Conservation (phyloP, 31 red algal genomes). For the Asparagopsis taxiformis region DNA sequence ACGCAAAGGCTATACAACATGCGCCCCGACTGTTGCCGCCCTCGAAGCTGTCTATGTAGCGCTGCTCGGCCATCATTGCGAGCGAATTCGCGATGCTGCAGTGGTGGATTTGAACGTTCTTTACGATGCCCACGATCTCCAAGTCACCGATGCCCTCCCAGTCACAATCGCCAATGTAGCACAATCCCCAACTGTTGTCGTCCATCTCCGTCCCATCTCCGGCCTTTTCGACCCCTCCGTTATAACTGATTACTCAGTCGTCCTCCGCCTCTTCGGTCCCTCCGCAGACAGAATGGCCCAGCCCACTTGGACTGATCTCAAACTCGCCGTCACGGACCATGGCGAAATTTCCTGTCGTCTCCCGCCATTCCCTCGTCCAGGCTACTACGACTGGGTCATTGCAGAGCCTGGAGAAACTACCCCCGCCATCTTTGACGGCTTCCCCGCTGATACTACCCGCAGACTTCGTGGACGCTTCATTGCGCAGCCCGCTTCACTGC, state of each 20-base stretch:
- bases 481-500: slow-evolving; percentile 79
- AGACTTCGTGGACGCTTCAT: slow-evolving; percentile 86
- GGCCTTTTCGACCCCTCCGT: slow-evolving; percentile 22
- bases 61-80: slow-evolving; percentile 77
- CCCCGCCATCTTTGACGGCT: slow-evolving; percentile 53
- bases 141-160: slow-evolving; percentile 81
- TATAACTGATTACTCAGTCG: slow-evolving; percentile 12
- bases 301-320: slow-evolving; percentile 65
- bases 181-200: slow-evolving; percentile 42
- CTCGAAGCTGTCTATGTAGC: slow-evolving; percentile 75
- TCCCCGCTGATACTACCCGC: slow-evolving; percentile 49
- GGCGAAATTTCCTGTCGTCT: slow-evolving; percentile 35
- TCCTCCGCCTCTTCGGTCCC: slow-evolving; percentile 75
- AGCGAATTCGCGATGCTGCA: slow-evolving; percentile 81
- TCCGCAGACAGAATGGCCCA: slow-evolving; percentile 26
- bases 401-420: slow-evolving; percentile 61
- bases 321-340: slow-evolving; percentile 27
- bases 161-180: slow-evolving; percentile 78
- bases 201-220: slow-evolving; percentile 16
- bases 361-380: slow-evolving; percentile 74
- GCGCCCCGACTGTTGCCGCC: slow-evolving; percentile 70
- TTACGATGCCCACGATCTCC: slow-evolving; percentile 97
- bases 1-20: slow-evolving; percentile 56
- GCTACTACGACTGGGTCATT: slow-evolving; percentile 98
- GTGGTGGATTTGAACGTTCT: slow-evolving; percentile 96